Conservation (phyloP, 2,329 filamentous ascomycete genomes). For the Aureobasidium sp. region DNA sequence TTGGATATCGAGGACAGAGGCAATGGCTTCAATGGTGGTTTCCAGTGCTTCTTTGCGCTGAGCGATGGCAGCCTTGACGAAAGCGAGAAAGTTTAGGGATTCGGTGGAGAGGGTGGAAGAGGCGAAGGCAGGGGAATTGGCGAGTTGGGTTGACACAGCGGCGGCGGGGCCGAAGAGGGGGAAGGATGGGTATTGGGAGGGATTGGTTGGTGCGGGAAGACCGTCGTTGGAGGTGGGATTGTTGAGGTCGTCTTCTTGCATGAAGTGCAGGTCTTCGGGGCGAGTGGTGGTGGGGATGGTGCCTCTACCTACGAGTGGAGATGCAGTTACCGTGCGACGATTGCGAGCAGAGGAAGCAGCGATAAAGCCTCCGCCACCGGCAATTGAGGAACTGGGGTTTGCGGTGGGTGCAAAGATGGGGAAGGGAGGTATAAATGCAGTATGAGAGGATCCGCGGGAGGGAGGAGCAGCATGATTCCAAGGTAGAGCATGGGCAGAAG, state of each 20-base stretch:
- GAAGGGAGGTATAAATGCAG: background rate
- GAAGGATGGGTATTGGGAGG: conserved; percentile 24
- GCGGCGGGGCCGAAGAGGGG: conserved; percentile 41
- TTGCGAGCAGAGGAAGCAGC: conserved; percentile 31
- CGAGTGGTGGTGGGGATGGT: background rate
- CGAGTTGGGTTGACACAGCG: conserved; percentile 44
- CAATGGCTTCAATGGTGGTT: conserved; percentile 15
- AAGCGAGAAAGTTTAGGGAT: conserved; percentile 56
- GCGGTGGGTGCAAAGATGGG: background rate
- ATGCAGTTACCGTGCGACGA: conserved; percentile 52
- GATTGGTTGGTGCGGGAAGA: too few relatives aligned
- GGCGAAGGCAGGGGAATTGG: conserved; percentile 42
- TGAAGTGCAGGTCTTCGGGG: background rate
- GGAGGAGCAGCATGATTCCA: conserved; percentile 56
- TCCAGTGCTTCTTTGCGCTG: conserved; percentile 23
- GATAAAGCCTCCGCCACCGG: background rate
- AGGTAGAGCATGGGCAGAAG: conserved; percentile 52
- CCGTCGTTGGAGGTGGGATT: too few relatives aligned
- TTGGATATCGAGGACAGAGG: background rate
- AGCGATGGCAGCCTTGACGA: conserved; percentile 44
- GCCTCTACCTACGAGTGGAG: conserved; percentile 52
- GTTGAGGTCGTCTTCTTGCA: conserved; percentile 16
- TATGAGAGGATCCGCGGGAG: conserved; percentile 43
- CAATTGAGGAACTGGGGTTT: conserved; percentile 12
- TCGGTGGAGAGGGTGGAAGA: conserved; percentile 51